Conservation (phyloP, 2,329 filamentous ascomycete species). For the Ceratocystis papillata region DNA sequence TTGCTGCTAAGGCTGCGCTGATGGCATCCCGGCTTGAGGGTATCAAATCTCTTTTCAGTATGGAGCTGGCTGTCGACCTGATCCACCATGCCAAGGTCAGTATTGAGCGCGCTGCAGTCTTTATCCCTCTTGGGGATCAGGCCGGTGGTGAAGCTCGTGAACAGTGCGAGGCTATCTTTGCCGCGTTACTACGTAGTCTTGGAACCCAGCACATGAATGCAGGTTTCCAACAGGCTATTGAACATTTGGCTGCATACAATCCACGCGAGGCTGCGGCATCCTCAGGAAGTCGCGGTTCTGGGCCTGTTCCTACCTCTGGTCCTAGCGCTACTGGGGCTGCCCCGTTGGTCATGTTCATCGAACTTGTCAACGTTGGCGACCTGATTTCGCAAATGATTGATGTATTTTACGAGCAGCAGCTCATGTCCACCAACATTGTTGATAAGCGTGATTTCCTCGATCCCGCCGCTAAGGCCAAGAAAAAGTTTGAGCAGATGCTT, state of each 20-base stretch:
- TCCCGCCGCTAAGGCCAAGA: constrained; percentile 86
- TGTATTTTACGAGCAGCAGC: constrained; percentile 94
- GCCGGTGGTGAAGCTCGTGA: constrained; percentile 72
- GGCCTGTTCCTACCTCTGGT: background rate
- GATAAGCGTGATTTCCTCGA: constrained; percentile 93
- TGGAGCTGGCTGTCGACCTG: constrained; percentile 82
- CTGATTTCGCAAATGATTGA: constrained; percentile 98
- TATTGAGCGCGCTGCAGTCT: constrained; percentile 72
- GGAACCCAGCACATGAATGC: constrained; percentile 77
- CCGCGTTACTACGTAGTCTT: constrained; percentile 69
- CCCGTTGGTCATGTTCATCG: constrained; percentile 87
- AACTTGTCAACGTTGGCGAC: constrained; percentile 95
- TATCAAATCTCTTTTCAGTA: constrained; percentile 89
- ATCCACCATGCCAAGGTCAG: constrained; percentile 82
- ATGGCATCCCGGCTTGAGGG: constrained; percentile 93
- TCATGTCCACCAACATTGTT: constrained; percentile 68
- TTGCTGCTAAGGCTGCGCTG: constrained; percentile 93
- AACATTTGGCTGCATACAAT: constrained; percentile 82
- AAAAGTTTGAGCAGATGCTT: constrained; percentile 96
- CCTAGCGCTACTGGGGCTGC: constrained; percentile 45
- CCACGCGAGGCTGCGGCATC: constrained; percentile 68
- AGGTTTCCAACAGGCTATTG: constrained; percentile 89
- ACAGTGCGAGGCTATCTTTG: constrained; percentile 84
- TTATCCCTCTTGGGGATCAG: constrained; percentile 69
- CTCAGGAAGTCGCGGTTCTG: constrained; percentile 42